These are phyloP conservation scores for Tuber melanosporum DNA, from an alignment of 495 filamentous ascomycete species.

Conservation along the genomic window DNA sequence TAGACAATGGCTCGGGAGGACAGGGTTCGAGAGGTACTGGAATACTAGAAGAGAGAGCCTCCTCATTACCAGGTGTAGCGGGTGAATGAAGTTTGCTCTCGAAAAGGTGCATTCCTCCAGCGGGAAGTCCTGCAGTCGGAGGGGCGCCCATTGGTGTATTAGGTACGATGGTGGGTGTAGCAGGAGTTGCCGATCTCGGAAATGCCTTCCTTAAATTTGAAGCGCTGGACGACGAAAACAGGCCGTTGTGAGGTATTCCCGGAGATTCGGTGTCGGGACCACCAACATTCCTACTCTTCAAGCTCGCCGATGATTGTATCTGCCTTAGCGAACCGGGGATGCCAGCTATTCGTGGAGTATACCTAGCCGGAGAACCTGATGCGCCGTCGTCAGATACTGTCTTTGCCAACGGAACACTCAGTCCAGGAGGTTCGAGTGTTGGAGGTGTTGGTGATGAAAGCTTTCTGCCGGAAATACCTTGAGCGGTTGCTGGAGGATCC, in stretches of 20 bases:
- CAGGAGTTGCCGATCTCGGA: constrained; percentile 60
- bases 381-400: constrained; percentile 28
- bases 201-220: constrained; percentile 41
- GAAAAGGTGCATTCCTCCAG: constrained; percentile 73
- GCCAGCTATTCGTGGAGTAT: constrained; percentile 50
- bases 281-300: constrained; percentile 62
- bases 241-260: constrained; percentile 63
- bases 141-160: constrained; percentile 43
- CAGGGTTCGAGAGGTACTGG: constrained; percentile 85
- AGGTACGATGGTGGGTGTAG: constrained; percentile 46
- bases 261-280: constrained; percentile 57
- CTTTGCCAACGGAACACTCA: constrained; percentile 22
- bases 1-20: constrained; percentile 73
- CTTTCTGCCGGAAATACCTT: constrained; percentile 29
- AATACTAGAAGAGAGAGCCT: constrained; percentile 46
- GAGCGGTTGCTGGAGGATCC: constrained; percentile 30
- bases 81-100: constrained; percentile 76
- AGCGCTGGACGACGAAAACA: constrained; percentile 54
- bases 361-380: constrained; percentile 46
- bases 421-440: constrained; percentile 25
- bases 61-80: constrained; percentile 56
- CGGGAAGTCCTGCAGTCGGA: constrained; percentile 47
- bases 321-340: constrained; percentile 60
- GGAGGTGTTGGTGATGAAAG: constrained; percentile 36
- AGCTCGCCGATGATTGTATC: constrained; percentile 69